These are phyloP conservation scores for Lachancea kluyveri DNA, from an alignment of 805 yeast genomes.

Conservation along the genomic window DNA sequence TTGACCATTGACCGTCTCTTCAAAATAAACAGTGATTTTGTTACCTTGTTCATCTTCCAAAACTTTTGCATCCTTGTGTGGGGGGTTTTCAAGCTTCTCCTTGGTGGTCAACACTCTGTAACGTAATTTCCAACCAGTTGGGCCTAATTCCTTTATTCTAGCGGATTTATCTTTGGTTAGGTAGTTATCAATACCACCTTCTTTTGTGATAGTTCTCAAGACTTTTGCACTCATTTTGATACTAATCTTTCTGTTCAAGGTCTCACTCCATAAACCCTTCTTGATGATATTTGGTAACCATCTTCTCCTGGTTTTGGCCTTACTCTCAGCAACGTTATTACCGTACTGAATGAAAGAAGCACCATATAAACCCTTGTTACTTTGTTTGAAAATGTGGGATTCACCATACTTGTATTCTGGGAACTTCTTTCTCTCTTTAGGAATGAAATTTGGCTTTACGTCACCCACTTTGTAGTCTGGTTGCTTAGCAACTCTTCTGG, in stretches of 20 bases:
- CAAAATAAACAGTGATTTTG: constrained; percentile 41
- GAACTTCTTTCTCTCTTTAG: constrained; percentile 37
- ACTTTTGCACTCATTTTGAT: constrained; percentile 73
- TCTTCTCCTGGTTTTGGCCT: constrained; percentile 64
- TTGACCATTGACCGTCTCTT: constrained; percentile 37
- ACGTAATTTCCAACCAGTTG: constrained; percentile 85
- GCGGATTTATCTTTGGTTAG: constrained; percentile 82
- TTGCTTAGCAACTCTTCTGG: constrained; percentile 39
- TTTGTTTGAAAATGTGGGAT: constrained; percentile 69
- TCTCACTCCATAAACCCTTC: constrained; percentile 79
- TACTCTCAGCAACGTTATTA: constrained; percentile 68
- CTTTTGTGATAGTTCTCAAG: constrained; percentile 78
- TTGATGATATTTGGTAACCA: constrained; percentile 80
- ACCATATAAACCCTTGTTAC: constrained; percentile 85
- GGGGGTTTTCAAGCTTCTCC: constrained; percentile 35
- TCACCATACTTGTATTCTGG: constrained; percentile 80
- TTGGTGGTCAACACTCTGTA: constrained; percentile 55
- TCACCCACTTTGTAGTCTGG: constrained; percentile 50
- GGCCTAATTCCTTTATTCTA: constrained; percentile 87
- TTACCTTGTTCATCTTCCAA: constrained; percentile 30
- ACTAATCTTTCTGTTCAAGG: constrained; percentile 50
- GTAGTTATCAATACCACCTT: constrained; percentile 93
- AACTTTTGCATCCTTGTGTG: constrained; percentile 32
- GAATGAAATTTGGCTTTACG: constrained; percentile 40
- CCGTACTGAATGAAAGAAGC: constrained; percentile 78